Percentiles rank a stretch among this genome's conserved stretches.
Evolutionary conservation across 225 moss, liverwort and hornwort genomes (phyloP).

Genomic region (Lunularia cruciata): DNA sequence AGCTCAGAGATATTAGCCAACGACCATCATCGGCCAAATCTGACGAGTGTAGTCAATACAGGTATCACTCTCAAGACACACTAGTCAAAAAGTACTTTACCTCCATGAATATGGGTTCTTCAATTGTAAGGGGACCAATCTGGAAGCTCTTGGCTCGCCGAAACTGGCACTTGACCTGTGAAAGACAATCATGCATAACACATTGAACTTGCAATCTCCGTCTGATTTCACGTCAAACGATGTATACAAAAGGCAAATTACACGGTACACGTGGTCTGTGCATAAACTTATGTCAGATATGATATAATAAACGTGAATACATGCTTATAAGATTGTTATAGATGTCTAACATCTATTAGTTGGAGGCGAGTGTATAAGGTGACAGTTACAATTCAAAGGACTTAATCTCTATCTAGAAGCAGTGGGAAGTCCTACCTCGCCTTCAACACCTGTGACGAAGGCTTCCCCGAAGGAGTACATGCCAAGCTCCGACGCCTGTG

Average conservation of each 20-base stretch:
- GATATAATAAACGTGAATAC: no score
- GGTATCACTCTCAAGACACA: background rate
- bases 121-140: slow-evolving; percentile 76
- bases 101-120: slow-evolving; percentile 89
- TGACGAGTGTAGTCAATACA: background rate
- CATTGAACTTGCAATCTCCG: no score
- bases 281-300: no score
- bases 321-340: no score
- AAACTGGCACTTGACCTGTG: slow-evolving; percentile 75
- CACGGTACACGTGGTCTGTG: no score
- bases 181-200: no score
- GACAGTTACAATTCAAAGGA: no score
- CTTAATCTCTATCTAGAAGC: background rate
- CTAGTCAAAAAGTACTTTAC: slow-evolving; percentile 29
- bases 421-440: slow-evolving; percentile 52
- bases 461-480: slow-evolving; percentile 76
- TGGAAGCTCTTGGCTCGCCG: slow-evolving; percentile 71
- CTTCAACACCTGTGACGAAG: slow-evolving; percentile 66
- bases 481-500: slow-evolving; percentile 76
- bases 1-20: no score
- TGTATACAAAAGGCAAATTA: no score
- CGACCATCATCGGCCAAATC: background rate
- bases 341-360: no score
- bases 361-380: no score
- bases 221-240: no score